A percentile compares a stretch with the other conserved stretches of the same genome.
Conservation (phyloP, 2,329 filamentous ascomycete species). For the Hypoxylon sp. region DNA sequence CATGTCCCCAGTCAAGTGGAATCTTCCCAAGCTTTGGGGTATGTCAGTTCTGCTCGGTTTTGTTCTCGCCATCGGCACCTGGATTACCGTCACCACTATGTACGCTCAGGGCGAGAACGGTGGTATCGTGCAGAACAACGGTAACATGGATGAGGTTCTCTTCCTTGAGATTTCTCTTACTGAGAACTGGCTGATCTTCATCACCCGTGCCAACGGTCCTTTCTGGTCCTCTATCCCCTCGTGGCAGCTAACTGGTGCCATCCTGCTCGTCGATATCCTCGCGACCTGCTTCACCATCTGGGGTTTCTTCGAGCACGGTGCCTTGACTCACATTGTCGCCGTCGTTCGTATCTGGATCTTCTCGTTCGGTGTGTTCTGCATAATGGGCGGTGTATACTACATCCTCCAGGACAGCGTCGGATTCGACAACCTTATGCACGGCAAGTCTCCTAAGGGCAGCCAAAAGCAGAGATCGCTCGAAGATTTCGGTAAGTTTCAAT, state of each 20-base stretch:
- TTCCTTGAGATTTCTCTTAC: constrained; percentile 92
- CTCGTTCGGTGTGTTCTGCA: constrained; percentile 89
- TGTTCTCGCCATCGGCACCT: constrained; percentile 84
- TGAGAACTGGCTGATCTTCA: constrained; percentile 97
- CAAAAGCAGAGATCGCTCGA: constrained; percentile 87
- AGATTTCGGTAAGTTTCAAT: constrained; percentile 80
- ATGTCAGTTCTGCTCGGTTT: constrained; percentile 88
- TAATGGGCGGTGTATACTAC: constrained; percentile 81
- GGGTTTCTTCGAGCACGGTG: constrained; percentile 79
- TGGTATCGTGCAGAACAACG: constrained; percentile 91
- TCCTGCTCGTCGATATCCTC: constrained; percentile 83
- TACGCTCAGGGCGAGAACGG: constrained; percentile 72
- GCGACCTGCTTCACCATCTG: constrained; percentile 89
- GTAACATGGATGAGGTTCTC: constrained; percentile 82
- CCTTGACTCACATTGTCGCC: constrained; percentile 79
- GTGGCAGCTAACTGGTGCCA: constrained; percentile 84
- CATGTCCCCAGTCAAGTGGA: constrained; percentile 92
- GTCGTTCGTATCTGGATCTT: constrained; percentile 93
- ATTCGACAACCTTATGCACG: constrained; percentile 95
- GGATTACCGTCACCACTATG: constrained; percentile 91
- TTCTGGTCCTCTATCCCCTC: constrained; percentile 93
- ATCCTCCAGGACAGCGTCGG: constrained; percentile 82
- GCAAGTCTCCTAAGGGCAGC: constrained; percentile 84
- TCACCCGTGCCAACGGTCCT: constrained; percentile 91
- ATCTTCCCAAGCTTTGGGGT: constrained; percentile 92